Conservation (phyloP, 1,284 basidiomycete species). For the Cutaneotrichosporon cutaneum region DNA sequence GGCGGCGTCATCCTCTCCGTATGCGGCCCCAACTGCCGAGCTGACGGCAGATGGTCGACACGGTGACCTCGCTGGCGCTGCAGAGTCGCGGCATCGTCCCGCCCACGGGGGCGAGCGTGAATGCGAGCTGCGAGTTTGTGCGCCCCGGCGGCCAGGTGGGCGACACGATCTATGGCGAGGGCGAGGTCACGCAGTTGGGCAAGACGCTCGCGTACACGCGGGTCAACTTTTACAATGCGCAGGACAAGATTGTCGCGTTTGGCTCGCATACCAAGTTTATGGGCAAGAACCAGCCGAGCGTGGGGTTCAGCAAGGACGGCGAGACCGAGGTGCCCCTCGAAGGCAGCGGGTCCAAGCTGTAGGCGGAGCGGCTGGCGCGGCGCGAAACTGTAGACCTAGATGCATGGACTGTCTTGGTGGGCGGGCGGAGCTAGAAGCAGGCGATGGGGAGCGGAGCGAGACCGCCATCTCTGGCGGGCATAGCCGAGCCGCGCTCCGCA, state of each 20-base stretch:
- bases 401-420: not conserved
- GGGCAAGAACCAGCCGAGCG: conserved; percentile 33
- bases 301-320: conserved; percentile 40
- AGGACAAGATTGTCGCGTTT: conserved; percentile 49
- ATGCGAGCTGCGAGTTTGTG: conserved; percentile 51
- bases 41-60: conserved; percentile 45
- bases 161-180: conserved; percentile 40
- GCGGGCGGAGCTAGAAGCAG: not conserved
- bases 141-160: conserved; percentile 46
- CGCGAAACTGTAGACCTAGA: not conserved
- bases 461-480: not conserved
- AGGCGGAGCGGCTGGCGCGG: no score
- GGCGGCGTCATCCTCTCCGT: conserved; percentile 51
- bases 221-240: conserved; percentile 42
- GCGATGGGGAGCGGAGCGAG: no score
- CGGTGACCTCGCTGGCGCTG: conserved; percentile 49
- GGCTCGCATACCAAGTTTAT: conserved; percentile 52
- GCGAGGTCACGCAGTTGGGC: conserved; percentile 48
- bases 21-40: not conserved
- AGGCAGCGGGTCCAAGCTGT: conserved; percentile 10
- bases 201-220: conserved; percentile 44
- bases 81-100: conserved; percentile 48
- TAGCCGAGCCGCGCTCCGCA: not conserved
- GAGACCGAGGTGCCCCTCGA: conserved; percentile 34
- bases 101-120: conserved; percentile 50